phyloP scores from a whole-genome alignment of 495 filamentous ascomycete species.

The Ascobolus immersus region DNA sequence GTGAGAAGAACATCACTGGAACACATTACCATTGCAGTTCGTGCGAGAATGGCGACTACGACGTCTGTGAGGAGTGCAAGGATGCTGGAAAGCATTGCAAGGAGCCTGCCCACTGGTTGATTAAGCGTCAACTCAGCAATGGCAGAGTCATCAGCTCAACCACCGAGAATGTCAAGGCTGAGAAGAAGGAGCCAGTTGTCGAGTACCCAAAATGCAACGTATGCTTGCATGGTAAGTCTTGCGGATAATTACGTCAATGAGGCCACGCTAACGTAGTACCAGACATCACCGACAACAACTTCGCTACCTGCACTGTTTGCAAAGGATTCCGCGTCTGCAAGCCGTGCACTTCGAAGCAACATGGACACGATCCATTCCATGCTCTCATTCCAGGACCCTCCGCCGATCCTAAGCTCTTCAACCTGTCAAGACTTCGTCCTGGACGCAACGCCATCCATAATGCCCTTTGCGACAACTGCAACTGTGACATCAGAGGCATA shows the following conservation, averaged over 20 bases:
- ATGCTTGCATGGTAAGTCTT: constrained; percentile 45
- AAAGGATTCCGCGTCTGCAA: constrained; percentile 84
- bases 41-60: constrained; percentile 83
- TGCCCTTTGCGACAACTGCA: constrained; percentile 86
- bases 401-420: constrained; percentile 32
- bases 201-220: constrained; percentile 60
- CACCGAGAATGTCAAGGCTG: constrained; percentile 6
- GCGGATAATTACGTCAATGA: not conserved
- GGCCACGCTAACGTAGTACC: not conserved
- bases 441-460: constrained; percentile 62
- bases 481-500: constrained; percentile 45
- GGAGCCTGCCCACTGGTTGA: constrained; percentile 63
- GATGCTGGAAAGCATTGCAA: constrained; percentile 48
- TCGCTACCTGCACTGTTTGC: constrained; percentile 65
- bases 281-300: constrained; percentile 22
- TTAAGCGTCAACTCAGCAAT: constrained; percentile 59
- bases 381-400: constrained; percentile 35
- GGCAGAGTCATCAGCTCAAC: constrained; percentile 39
- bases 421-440: constrained; percentile 51
- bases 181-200: constrained; percentile 18
- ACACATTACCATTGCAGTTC: constrained; percentile 83
- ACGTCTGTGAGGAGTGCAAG: constrained; percentile 66
- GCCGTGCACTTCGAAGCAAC: constrained; percentile 45
- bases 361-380: constrained; percentile 86
- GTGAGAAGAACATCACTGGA: constrained; percentile 46